These are phyloP conservation scores for Alternaria postmessia DNA, from an alignment of 2,329 filamentous ascomycete species.

Conservation along the genomic window DNA sequence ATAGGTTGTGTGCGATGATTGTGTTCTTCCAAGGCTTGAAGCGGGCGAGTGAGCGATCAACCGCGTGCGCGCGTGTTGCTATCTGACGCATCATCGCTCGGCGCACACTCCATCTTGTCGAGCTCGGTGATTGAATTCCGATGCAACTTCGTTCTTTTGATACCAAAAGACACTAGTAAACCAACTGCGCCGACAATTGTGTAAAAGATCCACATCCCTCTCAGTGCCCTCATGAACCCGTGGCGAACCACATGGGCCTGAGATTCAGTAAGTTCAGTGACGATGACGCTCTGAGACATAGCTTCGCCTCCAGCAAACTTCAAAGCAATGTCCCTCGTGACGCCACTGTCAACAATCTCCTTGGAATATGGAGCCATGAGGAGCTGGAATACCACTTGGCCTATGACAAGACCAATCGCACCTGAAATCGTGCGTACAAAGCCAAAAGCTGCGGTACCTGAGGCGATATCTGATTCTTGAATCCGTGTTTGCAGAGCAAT, in stretches of 20 bases:
- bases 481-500: slow-evolving; percentile 67
- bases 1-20: neutral
- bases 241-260: slow-evolving; percentile 52
- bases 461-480: slow-evolving; percentile 59
- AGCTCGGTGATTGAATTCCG: slow-evolving; percentile 1
- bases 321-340: slow-evolving; percentile 29
- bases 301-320: slow-evolving; percentile 42
- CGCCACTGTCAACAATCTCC: slow-evolving; percentile 29
- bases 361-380: slow-evolving; percentile 62
- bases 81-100: neutral
- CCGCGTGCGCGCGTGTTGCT: neutral
- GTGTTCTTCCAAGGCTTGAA: neutral
- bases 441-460: slow-evolving; percentile 61
- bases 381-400: slow-evolving; percentile 61
- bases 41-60: neutral
- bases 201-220: slow-evolving; percentile 62
- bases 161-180: slow-evolving; percentile 43
- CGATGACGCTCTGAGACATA: slow-evolving; percentile 40
- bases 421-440: slow-evolving; percentile 58
- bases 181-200: slow-evolving; percentile 51
- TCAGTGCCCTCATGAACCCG: slow-evolving; percentile 55
- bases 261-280: slow-evolving; percentile 29
- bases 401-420: slow-evolving; percentile 59
- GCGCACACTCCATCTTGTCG: neutral
- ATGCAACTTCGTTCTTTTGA: slow-evolving; percentile 41